phyloP scores from a whole-genome alignment of 2,329 filamentous ascomycete species.

The Arthrobotrys sinensis region DNA sequence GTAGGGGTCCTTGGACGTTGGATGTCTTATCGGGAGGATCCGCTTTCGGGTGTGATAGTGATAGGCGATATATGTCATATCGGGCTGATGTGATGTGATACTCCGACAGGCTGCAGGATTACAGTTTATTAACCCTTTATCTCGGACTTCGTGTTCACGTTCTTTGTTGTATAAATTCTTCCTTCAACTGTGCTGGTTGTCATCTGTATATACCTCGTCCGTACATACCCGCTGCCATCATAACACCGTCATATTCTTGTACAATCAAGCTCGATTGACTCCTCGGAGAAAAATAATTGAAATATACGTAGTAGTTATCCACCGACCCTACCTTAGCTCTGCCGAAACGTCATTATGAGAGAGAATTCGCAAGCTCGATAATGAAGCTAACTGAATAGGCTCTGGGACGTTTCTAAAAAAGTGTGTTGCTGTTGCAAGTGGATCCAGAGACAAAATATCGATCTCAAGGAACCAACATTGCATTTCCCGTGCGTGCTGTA shows the following conservation, averaged over 20 bases:
- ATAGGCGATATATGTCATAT: conserved; percentile 30
- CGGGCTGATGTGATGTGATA: conserved; percentile 22
- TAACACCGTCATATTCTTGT: no score
- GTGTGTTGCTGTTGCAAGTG: conserved; percentile 29
- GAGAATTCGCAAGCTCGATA: conserved; percentile 13
- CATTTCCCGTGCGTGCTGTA: conserved; percentile 21
- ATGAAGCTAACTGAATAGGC: conserved; percentile 12
- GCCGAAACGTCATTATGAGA: conserved; percentile 12
- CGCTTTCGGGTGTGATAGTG: conserved; percentile 22
- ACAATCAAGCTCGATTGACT: not conserved
- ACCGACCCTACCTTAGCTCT: no score
- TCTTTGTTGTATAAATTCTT: conserved; percentile 17
- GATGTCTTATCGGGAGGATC: conserved; percentile 31
- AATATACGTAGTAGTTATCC: not conserved
- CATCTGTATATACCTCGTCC: conserved; percentile 24
- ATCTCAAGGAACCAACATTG: conserved; percentile 16
- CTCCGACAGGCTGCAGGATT: not conserved
- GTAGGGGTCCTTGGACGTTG: conserved; percentile 8
- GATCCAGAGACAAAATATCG: conserved; percentile 12
- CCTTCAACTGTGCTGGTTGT: not conserved
- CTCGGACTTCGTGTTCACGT: conserved; percentile 1
- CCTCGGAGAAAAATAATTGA: not conserved
- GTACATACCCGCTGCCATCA: not conserved
- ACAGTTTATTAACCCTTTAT: not conserved
- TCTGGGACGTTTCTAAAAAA: conserved; percentile 6